Evolutionary conservation across 2,329 filamentous ascomycete genomes (phyloP).

Genomic region (Knufia petricola): DNA sequence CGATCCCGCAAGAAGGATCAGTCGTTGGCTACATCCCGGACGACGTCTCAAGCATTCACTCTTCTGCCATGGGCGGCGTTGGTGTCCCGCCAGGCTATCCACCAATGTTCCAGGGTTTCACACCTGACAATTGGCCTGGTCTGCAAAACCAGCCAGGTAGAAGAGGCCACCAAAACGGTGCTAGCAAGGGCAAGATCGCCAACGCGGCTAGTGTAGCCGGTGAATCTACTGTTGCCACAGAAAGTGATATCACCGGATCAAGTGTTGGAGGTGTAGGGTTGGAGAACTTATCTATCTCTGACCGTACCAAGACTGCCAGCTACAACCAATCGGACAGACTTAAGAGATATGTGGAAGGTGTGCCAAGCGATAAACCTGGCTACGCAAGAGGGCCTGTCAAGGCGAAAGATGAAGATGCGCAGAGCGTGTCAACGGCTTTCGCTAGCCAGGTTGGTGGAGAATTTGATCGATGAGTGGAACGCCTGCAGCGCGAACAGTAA

Average conservation of each 20-base stretch:
- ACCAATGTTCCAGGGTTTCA: slow-evolving; percentile 90
- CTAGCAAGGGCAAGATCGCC: slow-evolving; percentile 57
- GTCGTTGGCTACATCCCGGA: slow-evolving; percentile 94
- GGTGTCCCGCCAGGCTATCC: slow-evolving; percentile 77
- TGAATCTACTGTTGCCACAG: slow-evolving; percentile 84
- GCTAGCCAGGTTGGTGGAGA: slow-evolving; percentile 77
- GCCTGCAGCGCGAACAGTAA: background rate
- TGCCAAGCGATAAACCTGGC: slow-evolving; percentile 51
- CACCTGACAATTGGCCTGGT: slow-evolving; percentile 75
- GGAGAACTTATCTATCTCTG: slow-evolving; percentile 58
- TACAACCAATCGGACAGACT: slow-evolving; percentile 80
- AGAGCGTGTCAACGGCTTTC: slow-evolving; percentile 93
- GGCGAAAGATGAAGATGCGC: slow-evolving; percentile 76
- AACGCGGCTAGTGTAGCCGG: slow-evolving; percentile 73
- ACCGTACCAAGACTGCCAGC: slow-evolving; percentile 60
- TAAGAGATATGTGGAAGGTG: slow-evolving; percentile 87
- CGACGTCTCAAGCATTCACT: slow-evolving; percentile 92
- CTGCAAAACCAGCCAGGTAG: slow-evolving; percentile 56
- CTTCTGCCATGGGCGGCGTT: slow-evolving; percentile 76
- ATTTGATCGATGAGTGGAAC: slow-evolving; percentile 44
- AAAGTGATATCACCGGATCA: slow-evolving; percentile 74
- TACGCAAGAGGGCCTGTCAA: slow-evolving; percentile 50
- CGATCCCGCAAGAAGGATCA: slow-evolving; percentile 48
- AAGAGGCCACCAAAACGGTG: slow-evolving; percentile 40
- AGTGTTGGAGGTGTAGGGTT: slow-evolving; percentile 78